Evolutionary conservation across 768 basidiomycete species (phyloP).

Genomic region (Sistotremastrum niveocremeum): DNA sequence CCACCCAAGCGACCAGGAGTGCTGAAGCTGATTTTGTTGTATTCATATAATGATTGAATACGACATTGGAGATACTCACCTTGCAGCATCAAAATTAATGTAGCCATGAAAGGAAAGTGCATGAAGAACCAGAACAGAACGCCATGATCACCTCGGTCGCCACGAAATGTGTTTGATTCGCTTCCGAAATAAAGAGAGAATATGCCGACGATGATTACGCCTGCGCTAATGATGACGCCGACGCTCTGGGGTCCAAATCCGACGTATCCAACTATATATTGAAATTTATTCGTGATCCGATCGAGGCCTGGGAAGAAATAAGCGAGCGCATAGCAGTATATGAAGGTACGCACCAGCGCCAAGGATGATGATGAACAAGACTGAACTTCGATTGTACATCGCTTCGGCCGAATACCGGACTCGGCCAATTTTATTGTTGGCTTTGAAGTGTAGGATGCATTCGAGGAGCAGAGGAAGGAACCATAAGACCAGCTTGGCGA

Average conservation of each 20-base stretch:
- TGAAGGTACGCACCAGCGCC: neutral
- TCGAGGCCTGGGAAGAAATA: neutral
- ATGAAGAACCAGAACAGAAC: neutral
- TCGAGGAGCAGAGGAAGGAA: neutral
- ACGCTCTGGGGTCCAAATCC: neutral
- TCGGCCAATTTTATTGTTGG: neutral
- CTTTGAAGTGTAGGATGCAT: neutral
- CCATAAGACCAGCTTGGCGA: neutral
- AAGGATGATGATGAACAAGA: neutral
- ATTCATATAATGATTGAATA: neutral
- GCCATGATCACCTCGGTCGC: neutral
- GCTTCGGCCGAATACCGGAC: neutral
- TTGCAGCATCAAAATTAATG: neutral
- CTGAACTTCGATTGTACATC: neutral
- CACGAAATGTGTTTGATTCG: neutral
- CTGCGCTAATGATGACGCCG: neutral
- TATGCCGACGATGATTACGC: neutral
- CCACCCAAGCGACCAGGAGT: neutral
- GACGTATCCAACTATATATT: neutral
- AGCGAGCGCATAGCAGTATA: too few species aligned
- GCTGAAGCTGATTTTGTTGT: neutral
- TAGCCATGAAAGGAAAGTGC: neutral
- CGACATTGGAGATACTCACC: neutral
- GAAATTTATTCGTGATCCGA: neutral
- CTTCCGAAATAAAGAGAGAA: neutral